phyloP scores from a whole-genome alignment of 1,139 yeast genomes.

The Protomyces pachydermus region DNA sequence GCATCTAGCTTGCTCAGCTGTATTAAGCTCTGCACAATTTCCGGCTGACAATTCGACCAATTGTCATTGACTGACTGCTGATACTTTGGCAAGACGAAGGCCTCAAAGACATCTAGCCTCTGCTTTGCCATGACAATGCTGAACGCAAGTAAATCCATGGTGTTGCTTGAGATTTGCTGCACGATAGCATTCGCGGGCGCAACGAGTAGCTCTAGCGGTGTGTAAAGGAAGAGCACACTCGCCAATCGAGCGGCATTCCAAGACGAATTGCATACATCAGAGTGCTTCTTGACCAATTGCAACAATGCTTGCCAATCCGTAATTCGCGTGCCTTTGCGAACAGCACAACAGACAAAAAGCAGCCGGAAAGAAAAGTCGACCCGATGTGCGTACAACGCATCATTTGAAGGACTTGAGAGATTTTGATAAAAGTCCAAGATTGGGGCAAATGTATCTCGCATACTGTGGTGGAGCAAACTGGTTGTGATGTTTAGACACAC shows the following conservation, averaged over 20 bases:
- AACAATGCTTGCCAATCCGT: constrained; percentile 37
- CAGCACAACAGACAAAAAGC: constrained; percentile 20
- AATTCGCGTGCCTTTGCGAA: constrained; percentile 42
- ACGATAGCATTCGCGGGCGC: constrained; percentile 4
- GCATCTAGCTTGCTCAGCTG: not conserved
- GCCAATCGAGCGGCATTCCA: constrained; percentile 27
- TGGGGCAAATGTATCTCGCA: constrained; percentile 21
- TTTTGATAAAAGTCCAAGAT: not conserved
- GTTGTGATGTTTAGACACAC: constrained; percentile 6
- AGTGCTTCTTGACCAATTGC: constrained; percentile 17
- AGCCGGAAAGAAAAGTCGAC: constrained; percentile 7
- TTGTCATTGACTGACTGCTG: not conserved
- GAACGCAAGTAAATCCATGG: not conserved
- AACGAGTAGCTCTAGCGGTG: constrained; percentile 24
- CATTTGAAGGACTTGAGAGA: not conserved
- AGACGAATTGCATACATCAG: not conserved
- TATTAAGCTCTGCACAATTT: constrained; percentile 1
- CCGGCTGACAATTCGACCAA: not conserved
- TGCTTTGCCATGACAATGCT: constrained; percentile 8
- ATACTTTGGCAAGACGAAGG: constrained; percentile 7
- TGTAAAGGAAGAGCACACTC: constrained; percentile 16
- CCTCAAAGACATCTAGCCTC: not conserved
- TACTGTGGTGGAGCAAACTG: constrained; percentile 22
- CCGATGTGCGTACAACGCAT: not conserved
- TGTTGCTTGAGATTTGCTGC: not conserved